Percentiles rank a stretch among this genome's conserved stretches.
phyloP scores from a whole-genome alignment of 345 rosid species.

The Hirschfeldia incana region DNA sequence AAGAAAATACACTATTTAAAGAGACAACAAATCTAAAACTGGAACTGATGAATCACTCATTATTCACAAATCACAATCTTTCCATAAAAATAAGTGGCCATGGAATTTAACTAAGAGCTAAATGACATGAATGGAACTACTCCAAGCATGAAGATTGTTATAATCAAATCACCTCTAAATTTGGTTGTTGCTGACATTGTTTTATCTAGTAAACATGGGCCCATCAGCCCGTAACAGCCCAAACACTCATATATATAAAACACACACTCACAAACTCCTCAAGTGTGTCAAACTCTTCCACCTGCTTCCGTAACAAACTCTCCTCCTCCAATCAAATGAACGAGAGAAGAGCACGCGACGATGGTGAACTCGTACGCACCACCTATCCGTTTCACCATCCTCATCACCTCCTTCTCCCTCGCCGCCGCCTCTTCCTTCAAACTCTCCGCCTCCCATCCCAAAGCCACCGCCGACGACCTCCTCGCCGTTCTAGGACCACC shows the following conservation, averaged over 20 bases:
- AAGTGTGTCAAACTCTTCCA: not conserved
- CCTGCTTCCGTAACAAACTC: slow-evolving; percentile 2
- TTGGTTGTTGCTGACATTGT: not conserved
- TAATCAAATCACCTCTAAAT: too few relatives aligned
- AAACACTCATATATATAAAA: not conserved
- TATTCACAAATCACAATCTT: too few relatives aligned
- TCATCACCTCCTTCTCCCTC: slow-evolving; percentile 59
- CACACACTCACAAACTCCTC: not conserved
- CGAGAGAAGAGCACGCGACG: not conserved
- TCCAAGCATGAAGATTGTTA: too few relatives aligned
- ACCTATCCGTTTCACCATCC: slow-evolving; percentile 48
- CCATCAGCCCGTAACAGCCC: not conserved
- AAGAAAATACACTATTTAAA: too few relatives aligned
- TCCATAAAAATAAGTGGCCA: too few relatives aligned
- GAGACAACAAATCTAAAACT: too few relatives aligned
- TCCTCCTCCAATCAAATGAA: not conserved
- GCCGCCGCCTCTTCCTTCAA: slow-evolving; percentile 46
- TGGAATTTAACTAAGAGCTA: too few relatives aligned
- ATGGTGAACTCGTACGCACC: slow-evolving; percentile 40
- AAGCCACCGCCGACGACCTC: slow-evolving; percentile 72
- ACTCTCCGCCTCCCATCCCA: slow-evolving; percentile 44
- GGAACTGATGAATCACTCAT: too few relatives aligned
- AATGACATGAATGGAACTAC: too few relatives aligned
- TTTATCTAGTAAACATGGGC: not conserved
- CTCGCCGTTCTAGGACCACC: slow-evolving; percentile 66